Percentiles rank a stretch among this genome's conserved stretches.
phyloP scores from a whole-genome alignment of 345 rosid species.

The Brassica rapa region DNA sequence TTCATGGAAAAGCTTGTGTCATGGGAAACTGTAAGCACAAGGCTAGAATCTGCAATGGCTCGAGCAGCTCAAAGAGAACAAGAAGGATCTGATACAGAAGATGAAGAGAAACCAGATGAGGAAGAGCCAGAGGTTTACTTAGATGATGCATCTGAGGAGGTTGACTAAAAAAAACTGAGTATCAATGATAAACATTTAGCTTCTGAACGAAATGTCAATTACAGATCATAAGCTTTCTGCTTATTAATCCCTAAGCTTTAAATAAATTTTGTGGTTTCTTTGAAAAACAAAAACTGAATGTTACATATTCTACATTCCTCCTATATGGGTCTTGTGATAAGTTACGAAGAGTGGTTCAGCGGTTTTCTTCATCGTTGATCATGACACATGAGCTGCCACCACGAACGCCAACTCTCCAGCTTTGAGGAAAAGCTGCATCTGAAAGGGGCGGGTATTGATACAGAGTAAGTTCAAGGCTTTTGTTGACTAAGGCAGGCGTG shows the following conservation, averaged over 20 bases:
- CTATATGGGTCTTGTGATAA: conserved; percentile 13
- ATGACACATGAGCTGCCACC: too few relatives aligned
- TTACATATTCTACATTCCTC: conserved; percentile 26
- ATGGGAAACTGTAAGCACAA: conserved; percentile 77
- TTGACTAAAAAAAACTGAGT: conserved; percentile 40
- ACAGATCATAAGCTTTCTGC: background rate
- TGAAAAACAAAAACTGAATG: background rate
- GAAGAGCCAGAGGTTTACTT: conserved; percentile 45
- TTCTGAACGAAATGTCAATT: conserved; percentile 24
- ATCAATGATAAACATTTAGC: conserved; percentile 19
- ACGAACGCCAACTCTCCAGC: too few relatives aligned
- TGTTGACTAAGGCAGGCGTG: too few relatives aligned
- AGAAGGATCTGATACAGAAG: conserved; percentile 55
- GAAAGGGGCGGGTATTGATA: too few relatives aligned
- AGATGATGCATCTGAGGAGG: conserved; percentile 55
- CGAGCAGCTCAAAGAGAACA: conserved; percentile 56
- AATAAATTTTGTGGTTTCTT: background rate
- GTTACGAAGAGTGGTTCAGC: too few relatives aligned
- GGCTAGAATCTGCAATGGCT: conserved; percentile 74
- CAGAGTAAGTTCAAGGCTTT: too few relatives aligned
- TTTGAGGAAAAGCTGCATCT: too few relatives aligned
- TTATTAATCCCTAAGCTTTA: background rate
- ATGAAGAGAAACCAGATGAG: conserved; percentile 33
- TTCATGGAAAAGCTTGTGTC: conserved; percentile 86
- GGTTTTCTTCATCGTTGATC: too few relatives aligned